Evolutionary conservation across 2,329 filamentous ascomycete genomes (phyloP), one percentile per base, ranked within the genome.

Genomic region (Microdochium bolleyi): DNA sequence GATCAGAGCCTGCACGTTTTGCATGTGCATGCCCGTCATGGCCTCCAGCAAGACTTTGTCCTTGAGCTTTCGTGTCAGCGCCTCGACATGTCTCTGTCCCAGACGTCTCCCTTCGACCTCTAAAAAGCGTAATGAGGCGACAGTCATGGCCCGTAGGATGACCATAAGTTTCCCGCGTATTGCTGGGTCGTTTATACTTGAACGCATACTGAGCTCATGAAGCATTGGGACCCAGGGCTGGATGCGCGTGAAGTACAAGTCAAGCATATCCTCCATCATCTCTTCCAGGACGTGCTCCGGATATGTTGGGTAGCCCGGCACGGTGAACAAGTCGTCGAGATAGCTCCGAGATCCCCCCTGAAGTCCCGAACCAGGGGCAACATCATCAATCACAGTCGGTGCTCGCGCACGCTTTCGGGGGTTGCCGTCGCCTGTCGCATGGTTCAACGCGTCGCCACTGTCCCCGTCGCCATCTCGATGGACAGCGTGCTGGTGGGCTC

Each of bases 201-300:
- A 34, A 22, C 52, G 48, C 49, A 60, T 58, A 22, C 49, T 46
- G 2, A 21, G 27, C 48, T 52, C 50, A 37, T 60, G 57, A 14
- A 60, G 51, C 46, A 60, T 56, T 27, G 58, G 58, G 30, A 58
- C 57, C 57, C 57, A 60, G 24, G 52, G 57, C 21, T 60, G 57
- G n/a, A 56, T 46, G 3, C 50, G 49, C 25, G 37, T 24, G 30
- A 59, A 59, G 49, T 56, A 58, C 11, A 37, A 38, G 24, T 57
- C 52, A 22, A 59, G 32, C 8, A 55, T 55, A 44, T 51, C 51
- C 24, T 53, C 44, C n/a, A 60, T 38, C 34, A 38, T 16, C 13
- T 38, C 34, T 5, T 16, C 34, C 5, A 38, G 34, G 11, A 38
- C 34, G n/a, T 38, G 34, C 7, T 8, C 7, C 7, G 34, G 34